phyloP scores from a whole-genome alignment of 768 basidiomycete species.

The Stropharia rugosoannulata region DNA sequence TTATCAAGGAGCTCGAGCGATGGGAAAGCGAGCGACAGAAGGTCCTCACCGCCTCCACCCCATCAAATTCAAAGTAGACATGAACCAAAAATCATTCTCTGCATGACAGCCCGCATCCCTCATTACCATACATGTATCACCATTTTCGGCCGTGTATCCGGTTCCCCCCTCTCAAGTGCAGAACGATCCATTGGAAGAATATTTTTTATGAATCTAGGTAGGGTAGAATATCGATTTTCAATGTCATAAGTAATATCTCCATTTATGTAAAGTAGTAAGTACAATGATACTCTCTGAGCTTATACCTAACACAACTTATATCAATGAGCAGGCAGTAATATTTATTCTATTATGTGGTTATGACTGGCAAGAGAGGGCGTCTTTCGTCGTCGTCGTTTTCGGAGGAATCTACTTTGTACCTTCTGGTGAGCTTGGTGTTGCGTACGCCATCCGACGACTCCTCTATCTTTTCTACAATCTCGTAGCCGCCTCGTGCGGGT shows the following conservation, averaged over 20 bases:
- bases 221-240: too few species aligned
- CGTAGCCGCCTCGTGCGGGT: slow-evolving; percentile 42
- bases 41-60: slow-evolving; percentile 14
- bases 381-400: slow-evolving; percentile 6
- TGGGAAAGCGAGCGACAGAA: slow-evolving; percentile 61
- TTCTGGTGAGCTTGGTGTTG: slow-evolving; percentile 31
- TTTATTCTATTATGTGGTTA: background rate
- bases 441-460: slow-evolving; percentile 31
- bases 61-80: background rate
- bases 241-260: too few species aligned
- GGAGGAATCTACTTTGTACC: slow-evolving; percentile 21
- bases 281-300: background rate
- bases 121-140: too few species aligned
- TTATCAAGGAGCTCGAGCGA: slow-evolving; percentile 65
- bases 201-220: too few species aligned
- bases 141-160: too few species aligned
- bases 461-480: slow-evolving; percentile 48
- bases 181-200: too few species aligned
- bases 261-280: too few species aligned
- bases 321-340: background rate
- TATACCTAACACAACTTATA: background rate
- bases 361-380: slow-evolving; percentile 1
- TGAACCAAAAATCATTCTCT: background rate
- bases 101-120: background rate
- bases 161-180: too few species aligned